phyloP scores from a whole-genome alignment of 2,329 filamentous ascomycete species.

The Diaporthe citriasiana region DNA sequence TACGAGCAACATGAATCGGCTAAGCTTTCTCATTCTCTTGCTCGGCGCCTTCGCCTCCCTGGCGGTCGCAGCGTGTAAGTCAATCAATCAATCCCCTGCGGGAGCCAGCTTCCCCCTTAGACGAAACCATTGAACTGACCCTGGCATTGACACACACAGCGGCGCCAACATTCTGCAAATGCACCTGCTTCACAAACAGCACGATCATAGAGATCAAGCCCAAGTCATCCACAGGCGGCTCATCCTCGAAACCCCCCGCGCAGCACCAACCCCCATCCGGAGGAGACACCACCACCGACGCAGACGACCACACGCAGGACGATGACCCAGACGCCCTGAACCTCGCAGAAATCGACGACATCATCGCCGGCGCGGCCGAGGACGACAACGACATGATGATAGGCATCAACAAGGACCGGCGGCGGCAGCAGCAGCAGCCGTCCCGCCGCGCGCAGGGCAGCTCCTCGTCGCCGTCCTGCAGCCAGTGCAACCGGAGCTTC shows the following conservation, averaged over 20 bases:
- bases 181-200: constrained; percentile 78
- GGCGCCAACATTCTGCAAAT: constrained; percentile 77
- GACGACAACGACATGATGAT: constrained; percentile 40
- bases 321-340: constrained; percentile 31
- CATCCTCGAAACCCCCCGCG: constrained; percentile 53
- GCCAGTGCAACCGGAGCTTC: constrained; percentile 75
- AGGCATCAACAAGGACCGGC: constrained; percentile 39
- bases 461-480: constrained; percentile 62
- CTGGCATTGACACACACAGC: constrained; percentile 54
- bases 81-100: not conserved
- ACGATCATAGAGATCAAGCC: constrained; percentile 66
- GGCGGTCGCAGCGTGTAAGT: constrained; percentile 59
- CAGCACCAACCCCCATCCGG: constrained; percentile 45
- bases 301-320: constrained; percentile 41
- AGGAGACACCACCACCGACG: constrained; percentile 18
- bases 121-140: not conserved
- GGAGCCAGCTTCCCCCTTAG: not conserved
- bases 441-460: constrained; percentile 48
- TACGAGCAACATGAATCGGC: constrained; percentile 47
- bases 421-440: constrained; percentile 36
- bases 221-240: constrained; percentile 59
- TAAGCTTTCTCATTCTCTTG: constrained; percentile 49
- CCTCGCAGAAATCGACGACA: not conserved
- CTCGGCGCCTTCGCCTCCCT: constrained; percentile 50
- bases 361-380: constrained; percentile 31